phyloP scores from a whole-genome alignment of 495 filamentous ascomycete species.

The Parmelia sp. region DNA sequence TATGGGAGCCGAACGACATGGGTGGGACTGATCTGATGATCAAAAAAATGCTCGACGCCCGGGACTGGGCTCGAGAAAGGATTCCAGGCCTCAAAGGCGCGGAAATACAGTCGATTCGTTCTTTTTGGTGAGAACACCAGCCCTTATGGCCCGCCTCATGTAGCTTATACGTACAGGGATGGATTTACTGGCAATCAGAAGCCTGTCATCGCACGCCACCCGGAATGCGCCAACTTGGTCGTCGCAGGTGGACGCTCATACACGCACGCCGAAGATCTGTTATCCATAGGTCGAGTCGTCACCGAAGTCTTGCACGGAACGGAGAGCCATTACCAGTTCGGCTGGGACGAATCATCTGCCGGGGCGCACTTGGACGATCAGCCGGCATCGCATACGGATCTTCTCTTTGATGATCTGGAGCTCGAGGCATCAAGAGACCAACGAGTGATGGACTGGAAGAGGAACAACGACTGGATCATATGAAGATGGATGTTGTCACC shows the following conservation, averaged over 20 bases:
- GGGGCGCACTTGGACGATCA: background rate
- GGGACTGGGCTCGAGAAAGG: background rate
- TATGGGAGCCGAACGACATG: background rate
- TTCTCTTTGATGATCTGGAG: background rate
- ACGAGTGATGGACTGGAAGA: background rate
- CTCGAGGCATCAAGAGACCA: background rate
- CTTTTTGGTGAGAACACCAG: background rate
- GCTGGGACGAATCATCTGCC: background rate
- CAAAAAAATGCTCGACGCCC: background rate
- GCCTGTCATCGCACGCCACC: background rate
- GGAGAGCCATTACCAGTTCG: background rate
- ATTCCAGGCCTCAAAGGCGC: background rate
- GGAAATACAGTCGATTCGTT: background rate
- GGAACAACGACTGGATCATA: too few relatives aligned
- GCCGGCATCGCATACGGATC: background rate
- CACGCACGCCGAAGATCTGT: constrained; percentile 4
- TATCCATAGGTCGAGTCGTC: background rate
- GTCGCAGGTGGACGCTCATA: background rate
- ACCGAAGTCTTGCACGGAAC: background rate
- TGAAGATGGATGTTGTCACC: too few relatives aligned
- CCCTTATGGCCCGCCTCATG: background rate
- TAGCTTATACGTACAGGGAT: background rate
- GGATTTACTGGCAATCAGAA: background rate
- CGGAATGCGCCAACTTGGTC: background rate
- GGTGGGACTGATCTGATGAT: background rate